Evolutionary conservation across 495 filamentous ascomycete species (phyloP), one percentile per base, ranked within the genome.

Genomic region (Astrothelium macrocarpum): DNA sequence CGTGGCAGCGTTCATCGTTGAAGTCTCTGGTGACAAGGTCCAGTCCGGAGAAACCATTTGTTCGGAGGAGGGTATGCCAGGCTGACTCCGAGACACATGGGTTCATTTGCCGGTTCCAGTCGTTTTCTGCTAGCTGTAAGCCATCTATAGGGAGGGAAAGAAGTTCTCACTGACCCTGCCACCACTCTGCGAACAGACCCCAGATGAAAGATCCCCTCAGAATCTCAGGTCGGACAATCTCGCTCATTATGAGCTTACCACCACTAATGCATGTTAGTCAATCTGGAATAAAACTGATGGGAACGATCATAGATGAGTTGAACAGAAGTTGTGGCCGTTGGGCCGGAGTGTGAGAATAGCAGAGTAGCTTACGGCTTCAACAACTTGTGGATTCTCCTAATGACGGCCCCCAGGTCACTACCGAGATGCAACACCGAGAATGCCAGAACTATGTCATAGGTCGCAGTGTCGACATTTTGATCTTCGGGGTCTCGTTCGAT

Each of bases 401-500:
- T 31, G 0, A 61, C 66, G 1, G 32, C 20, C 12, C 53, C 25
- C n/a, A 68, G 32, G 29, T 59, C 29, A 0, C 16, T 4, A 26
- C 66, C 68, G 1, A 59, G 53, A 59, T 70, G 66, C 9, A 70
- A 53, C 14, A 68, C 66, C 14, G 66, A 34, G 29, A 25, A 26
- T 12, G 68, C 68, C 28, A 70, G 16, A 1, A 70, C 36, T 5
- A 70, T 18, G 29, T 70, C 68, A 49, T 66, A 70, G 10, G 32
- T 53, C 14, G 32, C 64, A 9, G 26, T 10, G 36, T 68, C 62
- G 49, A 66, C 64, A 1, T 63, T 63, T 64, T 70, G 68, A 5
- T 45, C 62, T 10, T 31, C 14, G 2, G 68, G 68, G 34, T 70
- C 68, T 18, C 59, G 31, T 45, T 68, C 66, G 26, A 68, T 65